A percentile compares a stretch with the other conserved stretches of the same genome.
Conservation (phyloP, 1,284 basidiomycete species). For the Ceratobasidium sp. region DNA sequence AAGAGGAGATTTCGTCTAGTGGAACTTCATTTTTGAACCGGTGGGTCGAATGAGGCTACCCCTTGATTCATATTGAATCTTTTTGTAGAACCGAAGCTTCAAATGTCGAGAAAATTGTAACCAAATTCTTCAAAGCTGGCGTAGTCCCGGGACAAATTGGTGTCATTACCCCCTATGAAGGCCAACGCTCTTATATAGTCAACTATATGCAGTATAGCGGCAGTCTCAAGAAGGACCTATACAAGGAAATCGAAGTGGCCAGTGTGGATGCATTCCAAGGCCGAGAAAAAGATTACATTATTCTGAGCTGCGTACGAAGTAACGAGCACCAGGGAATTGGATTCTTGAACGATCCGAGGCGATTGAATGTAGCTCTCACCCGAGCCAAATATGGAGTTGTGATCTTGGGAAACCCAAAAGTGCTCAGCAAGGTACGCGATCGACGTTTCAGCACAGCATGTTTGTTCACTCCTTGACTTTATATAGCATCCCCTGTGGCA, state of each 20-base stretch:
- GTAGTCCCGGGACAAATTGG: slow-evolving; percentile 97
- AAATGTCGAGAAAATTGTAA: slow-evolving; percentile 99
- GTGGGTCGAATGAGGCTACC: slow-evolving; percentile 58
- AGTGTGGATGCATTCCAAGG: slow-evolving; percentile 99
- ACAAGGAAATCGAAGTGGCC: slow-evolving; percentile 99
- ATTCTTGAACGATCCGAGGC: slow-evolving; percentile 97
- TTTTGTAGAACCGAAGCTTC: slow-evolving; percentile 90
- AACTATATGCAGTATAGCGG: slow-evolving; percentile 99
- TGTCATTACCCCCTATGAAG: slow-evolving; percentile 99
- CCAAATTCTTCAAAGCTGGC: slow-evolving; percentile 99
- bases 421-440: slow-evolving; percentile 91
- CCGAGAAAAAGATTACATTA: slow-evolving; percentile 99
- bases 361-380: slow-evolving; percentile 97
- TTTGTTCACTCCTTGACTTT: slow-evolving; percentile 37
- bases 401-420: slow-evolving; percentile 98
- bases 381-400: slow-evolving; percentile 98
- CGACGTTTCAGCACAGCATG: slow-evolving; percentile 86
- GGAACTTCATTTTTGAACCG: slow-evolving; percentile 98
- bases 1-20: slow-evolving; percentile 98
- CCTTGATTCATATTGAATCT: slow-evolving; percentile 43
- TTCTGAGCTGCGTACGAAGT: slow-evolving; percentile 97
- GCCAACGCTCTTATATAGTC: slow-evolving; percentile 98
- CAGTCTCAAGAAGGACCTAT: slow-evolving; percentile 97
- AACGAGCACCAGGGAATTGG: slow-evolving; percentile 99
- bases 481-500: slow-evolving; percentile 96